phyloP scores from a whole-genome alignment of 495 filamentous ascomycete species.

The Achaetomiella virescens region DNA sequence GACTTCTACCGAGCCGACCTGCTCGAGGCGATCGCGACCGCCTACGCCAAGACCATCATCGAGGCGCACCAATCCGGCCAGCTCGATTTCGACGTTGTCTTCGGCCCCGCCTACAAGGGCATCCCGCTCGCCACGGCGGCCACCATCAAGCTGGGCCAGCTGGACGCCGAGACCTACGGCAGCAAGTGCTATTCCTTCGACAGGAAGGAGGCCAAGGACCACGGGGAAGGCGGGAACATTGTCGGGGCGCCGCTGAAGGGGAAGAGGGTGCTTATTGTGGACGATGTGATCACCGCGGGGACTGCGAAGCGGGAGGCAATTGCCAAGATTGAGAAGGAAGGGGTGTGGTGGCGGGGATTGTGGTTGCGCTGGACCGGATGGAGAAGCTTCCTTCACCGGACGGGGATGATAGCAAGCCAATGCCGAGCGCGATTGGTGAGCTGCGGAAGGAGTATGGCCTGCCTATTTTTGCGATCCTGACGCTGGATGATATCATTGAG shows the following conservation, averaged over 20 bases:
- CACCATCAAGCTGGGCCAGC: conserved; percentile 58
- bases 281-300: conserved; percentile 93
- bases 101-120: conserved; percentile 93
- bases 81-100: conserved; percentile 60
- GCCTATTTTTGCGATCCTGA: conserved; percentile 51
- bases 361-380: conserved; percentile 81
- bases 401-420: conserved; percentile 44
- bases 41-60: conserved; percentile 71
- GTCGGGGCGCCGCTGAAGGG: conserved; percentile 79
- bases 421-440: conserved; percentile 71
- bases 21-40: conserved; percentile 63
- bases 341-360: conserved; percentile 77
- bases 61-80: conserved; percentile 30
- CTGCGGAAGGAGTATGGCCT: conserved; percentile 62
- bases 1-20: conserved; percentile 73
- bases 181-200: conserved; percentile 80
- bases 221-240: conserved; percentile 88
- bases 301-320: conserved; percentile 91
- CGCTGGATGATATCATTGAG: conserved; percentile 74
- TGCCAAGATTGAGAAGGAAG: conserved; percentile 70
- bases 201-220: conserved; percentile 89
- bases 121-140: conserved; percentile 78
- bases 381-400: conserved; percentile 63
- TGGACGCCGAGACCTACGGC: conserved; percentile 51
- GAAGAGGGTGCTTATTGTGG: conserved; percentile 80